Base-by-base conservation (phyloP, 2,329 filamentous ascomycete genomes). In the Fusarium lateritium region DNA sequence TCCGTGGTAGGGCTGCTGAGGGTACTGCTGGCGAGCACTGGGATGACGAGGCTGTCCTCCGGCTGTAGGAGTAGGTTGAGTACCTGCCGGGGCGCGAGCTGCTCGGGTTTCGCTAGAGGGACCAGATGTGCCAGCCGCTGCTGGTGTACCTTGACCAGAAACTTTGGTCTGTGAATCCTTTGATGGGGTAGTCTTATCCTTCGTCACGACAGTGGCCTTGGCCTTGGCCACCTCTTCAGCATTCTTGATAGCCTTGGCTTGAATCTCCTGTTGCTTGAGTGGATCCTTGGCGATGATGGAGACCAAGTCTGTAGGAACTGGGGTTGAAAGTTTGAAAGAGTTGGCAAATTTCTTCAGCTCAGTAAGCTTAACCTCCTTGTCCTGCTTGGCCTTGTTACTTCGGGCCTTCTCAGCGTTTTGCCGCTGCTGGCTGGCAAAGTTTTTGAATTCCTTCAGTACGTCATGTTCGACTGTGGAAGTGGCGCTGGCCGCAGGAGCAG, bases 281-380 rank as follows among this genome's bases (percentile, higher is more conserved):
- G 94, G 94, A 77, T 99, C 96, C 78, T 98, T 99, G 61, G 96
- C 95, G 64, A 99, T 91, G 71, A 99, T 99, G 2, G 93, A 91
- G 28, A 99, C 94, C 36, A 99, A 82, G 79, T 99, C 96, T 52
- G 88, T 90, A 2, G 96, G 96, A 13, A 99, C 94, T 7, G 94
- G 94, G 4, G 95, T 98, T 50, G 92, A 91, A 19, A 99, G 87
- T 82, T 98, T 98, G 85, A 99, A 99, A 77, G 88, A 96, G 72
- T 91, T 88, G 2, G 96, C 94, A 79, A 99, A 99, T 76, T 95
- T 97, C 84, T 96, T 97, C 60, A 99, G 82, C 80, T 99, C 96
- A 62, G 93, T 97, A 65, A 99, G 80, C 80, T 97, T 98, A 69
- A 96, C 90, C 71, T 94, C 94, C 78, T 97, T 97, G 78, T 98